Evolutionary conservation across 495 filamentous ascomycete genomes (phyloP).

Genomic region (Lichenothelia convexa): DNA sequence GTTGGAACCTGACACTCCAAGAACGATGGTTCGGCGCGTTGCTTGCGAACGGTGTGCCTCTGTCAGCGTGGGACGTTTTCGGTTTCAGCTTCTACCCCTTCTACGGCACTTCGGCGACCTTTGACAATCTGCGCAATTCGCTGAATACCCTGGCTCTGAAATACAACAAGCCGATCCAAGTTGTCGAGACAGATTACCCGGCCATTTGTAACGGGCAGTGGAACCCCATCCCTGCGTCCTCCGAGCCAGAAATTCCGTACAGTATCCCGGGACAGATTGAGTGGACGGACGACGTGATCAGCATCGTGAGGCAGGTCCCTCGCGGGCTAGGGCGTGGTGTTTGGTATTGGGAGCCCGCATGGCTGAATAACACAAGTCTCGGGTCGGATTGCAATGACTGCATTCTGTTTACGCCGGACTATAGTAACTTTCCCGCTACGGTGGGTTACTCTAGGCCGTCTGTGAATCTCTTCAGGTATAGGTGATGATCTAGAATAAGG

Average conservation of each 20-base stretch:
- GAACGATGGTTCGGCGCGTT: slow-evolving; percentile 26
- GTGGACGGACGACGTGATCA: slow-evolving; percentile 21
- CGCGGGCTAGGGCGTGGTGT: slow-evolving; percentile 23
- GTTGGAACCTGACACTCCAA: slow-evolving; percentile 26
- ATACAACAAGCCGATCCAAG: slow-evolving; percentile 27
- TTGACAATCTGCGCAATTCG: slow-evolving; percentile 17
- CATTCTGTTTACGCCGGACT: slow-evolving; percentile 21
- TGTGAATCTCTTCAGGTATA: slow-evolving; percentile 18
- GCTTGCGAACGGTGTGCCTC: slow-evolving; percentile 17
- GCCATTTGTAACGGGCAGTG: slow-evolving; percentile 19
- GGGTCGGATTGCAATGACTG: slow-evolving; percentile 20
- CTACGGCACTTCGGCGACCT: slow-evolving; percentile 25
- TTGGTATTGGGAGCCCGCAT: slow-evolving; percentile 29
- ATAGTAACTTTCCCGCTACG: slow-evolving; percentile 14
- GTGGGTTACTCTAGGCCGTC: slow-evolving; percentile 17
- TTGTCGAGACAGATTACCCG: slow-evolving; percentile 31
- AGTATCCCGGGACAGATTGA: slow-evolving; percentile 21
- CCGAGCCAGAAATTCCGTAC: slow-evolving; percentile 21
- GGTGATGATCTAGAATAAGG: too few species aligned
- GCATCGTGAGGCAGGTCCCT: slow-evolving; percentile 17
- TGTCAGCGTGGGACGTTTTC: slow-evolving; percentile 25
- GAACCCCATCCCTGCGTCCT: slow-evolving; percentile 17
- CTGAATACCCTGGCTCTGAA: slow-evolving; percentile 20
- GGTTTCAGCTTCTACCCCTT: slow-evolving; percentile 31
- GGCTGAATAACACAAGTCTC: slow-evolving; percentile 22